phyloP scores from a whole-genome alignment of 805 yeast species.

The Candida piceae region DNA sequence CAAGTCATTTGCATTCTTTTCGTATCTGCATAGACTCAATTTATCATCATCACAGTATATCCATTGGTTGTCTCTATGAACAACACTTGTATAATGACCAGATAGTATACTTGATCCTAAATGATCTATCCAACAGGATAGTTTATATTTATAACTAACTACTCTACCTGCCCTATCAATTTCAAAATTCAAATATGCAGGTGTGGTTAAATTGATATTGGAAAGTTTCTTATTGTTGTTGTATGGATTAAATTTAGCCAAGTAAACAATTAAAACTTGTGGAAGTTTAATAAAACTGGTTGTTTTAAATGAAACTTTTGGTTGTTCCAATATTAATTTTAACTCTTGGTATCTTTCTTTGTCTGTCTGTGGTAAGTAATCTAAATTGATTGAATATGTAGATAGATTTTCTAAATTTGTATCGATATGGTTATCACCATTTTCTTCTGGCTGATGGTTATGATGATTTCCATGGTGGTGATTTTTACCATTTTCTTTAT shows the following conservation, averaged over 20 bases:
- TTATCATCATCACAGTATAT: constrained; percentile 71
- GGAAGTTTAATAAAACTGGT: constrained; percentile 33
- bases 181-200: constrained; percentile 29
- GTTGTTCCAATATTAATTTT: constrained; percentile 15
- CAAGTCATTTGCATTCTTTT: constrained; percentile 20
- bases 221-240: constrained; percentile 27
- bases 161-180: constrained; percentile 33
- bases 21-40: constrained; percentile 35
- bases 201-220: constrained; percentile 20
- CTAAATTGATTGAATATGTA: not conserved
- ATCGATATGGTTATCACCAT: no score
- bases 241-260: constrained; percentile 27
- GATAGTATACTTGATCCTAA: constrained; percentile 56
- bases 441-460: no score
- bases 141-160: constrained; percentile 38
- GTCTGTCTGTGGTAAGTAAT: constrained; percentile 16
- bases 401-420: constrained; percentile 1
- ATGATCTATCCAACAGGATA: constrained; percentile 66
- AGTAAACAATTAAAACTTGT: constrained; percentile 28
- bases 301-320: constrained; percentile 25
- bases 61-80: constrained; percentile 51
- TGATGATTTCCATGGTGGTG: not conserved
- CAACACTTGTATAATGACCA: constrained; percentile 73
- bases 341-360: constrained; percentile 18
- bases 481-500: constrained; percentile 6